Evolutionary conservation across 1,139 yeast species (phyloP).

Genomic region (Suhomyces wounanorum): DNA sequence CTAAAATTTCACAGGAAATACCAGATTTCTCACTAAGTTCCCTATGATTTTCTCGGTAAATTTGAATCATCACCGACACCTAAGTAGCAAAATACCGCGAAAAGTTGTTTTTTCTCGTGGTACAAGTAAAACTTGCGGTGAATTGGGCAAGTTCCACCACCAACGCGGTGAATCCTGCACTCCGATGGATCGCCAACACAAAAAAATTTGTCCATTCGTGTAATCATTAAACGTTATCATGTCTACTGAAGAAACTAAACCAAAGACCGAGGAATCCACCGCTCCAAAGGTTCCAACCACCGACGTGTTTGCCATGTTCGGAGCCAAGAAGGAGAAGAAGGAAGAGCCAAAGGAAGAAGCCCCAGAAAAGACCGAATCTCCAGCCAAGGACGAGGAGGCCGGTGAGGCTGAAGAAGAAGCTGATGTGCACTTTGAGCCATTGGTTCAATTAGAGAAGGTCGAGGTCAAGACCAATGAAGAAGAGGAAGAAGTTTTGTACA

Average conservation of each 20-base stretch:
- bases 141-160: not conserved
- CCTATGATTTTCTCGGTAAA: not conserved
- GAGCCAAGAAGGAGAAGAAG: constrained; percentile 73
- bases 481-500: constrained; percentile 84
- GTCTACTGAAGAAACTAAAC: constrained; percentile 43
- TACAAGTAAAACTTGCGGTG: not conserved
- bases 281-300: constrained; percentile 63
- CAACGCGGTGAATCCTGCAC: constrained; percentile 1
- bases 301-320: constrained; percentile 87
- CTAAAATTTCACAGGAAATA: not conserved
- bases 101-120: not conserved
- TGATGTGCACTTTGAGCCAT: constrained; percentile 95
- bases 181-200: constrained; percentile 1
- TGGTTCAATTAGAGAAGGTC: constrained; percentile 91
- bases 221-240: constrained; percentile 18
- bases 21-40: not conserved
- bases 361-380: constrained; percentile 33
- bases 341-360: constrained; percentile 43
- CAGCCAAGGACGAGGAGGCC: constrained; percentile 22
- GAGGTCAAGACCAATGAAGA: constrained; percentile 98
- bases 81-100: not conserved
- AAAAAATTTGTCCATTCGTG: constrained; percentile 2
- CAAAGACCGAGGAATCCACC: constrained; percentile 26
- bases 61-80: not conserved
- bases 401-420: constrained; percentile 77